A percentile compares a stretch with the other conserved stretches of the same genome.
phyloP scores from a whole-genome alignment of 192 early-diverging fungal species.

The Coemansia aciculifera region DNA sequence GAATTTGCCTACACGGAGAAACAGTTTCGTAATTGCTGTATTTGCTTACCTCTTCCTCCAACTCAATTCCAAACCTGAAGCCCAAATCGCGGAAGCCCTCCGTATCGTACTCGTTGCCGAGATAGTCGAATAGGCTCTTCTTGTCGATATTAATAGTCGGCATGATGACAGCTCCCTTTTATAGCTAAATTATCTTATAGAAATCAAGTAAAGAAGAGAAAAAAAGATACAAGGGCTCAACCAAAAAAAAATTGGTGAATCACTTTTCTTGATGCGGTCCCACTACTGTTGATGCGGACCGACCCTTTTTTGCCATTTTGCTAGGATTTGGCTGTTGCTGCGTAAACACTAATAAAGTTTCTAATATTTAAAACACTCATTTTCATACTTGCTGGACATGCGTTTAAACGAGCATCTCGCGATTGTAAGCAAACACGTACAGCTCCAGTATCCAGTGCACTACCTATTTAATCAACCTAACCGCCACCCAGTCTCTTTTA shows the following conservation, averaged over 20 bases:
- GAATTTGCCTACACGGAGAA: not conserved
- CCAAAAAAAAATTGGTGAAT: constrained; percentile 24
- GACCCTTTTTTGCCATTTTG: not conserved
- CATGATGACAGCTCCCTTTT: constrained; percentile 58
- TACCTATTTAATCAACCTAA: not conserved
- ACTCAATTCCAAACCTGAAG: constrained; percentile 98
- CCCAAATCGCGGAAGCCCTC: constrained; percentile 97
- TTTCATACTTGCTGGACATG: constrained; percentile 16
- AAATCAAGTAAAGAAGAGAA: constrained; percentile 5
- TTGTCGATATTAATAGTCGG: constrained; percentile 96
- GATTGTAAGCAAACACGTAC: constrained; percentile 29
- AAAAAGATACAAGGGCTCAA: not conserved
- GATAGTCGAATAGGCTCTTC: constrained; percentile 77
- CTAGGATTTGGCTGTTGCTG: not conserved
- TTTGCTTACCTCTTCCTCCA: constrained; percentile 92
- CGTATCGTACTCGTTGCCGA: constrained; percentile 71
- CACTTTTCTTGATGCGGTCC: constrained; percentile 8
- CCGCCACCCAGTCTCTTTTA: not conserved
- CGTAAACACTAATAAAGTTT: not conserved
- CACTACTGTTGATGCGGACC: not conserved
- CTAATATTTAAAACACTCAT: not conserved
- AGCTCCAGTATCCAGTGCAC: not conserved
- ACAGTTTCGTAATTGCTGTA: not conserved
- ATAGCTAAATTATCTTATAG: not conserved
- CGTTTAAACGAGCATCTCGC: constrained; percentile 44